Base-by-base conservation (phyloP, 139 green algal genomes). In the Coelastrella sp. region DNA sequence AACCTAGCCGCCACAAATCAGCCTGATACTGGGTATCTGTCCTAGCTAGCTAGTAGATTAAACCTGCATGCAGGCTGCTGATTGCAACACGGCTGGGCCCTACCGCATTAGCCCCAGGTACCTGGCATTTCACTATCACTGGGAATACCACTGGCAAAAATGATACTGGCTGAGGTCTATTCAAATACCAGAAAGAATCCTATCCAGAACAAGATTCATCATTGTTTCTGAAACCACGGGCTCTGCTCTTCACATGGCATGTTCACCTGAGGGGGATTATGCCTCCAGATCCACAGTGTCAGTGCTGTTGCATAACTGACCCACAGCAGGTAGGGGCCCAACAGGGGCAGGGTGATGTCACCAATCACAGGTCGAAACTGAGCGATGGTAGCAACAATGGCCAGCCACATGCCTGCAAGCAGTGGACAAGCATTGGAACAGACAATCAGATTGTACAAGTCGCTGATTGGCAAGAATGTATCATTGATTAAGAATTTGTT, bases 321-420 rank as follows among this genome's bases (percentile, higher is more conserved):
- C 89, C 89, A 92, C 12, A 74, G 60, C 74, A 92, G 82, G 61
- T 92, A 92, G 15, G 89, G 89, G 22, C 27, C 60, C 82, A 92
- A 84, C 89, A 92, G 89, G 10, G 63, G 8, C 56, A 84, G 20
- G 19, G 88, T 73, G 56, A 78, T 20, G 70, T 72, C 59, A 58
- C 88, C 88, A n/a, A 91, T 88, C 14, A 88, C 88, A 6, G 57
- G 58, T 25, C 22, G 56, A 27, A 91, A 89, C 24, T 82, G 59
- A 20, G 15, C 59, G 0, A 91, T 91, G 81, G 88, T 91, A 81
- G 80, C 88, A 22, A 84, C 68, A 72, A 91, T 88, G 12, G 58
- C 68, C 4, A 82, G n/a, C 88, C 88, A 91, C 88, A 91, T 88
- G 56, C 9, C 87, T 91, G 87, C 57, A 82, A 76, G 68, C 17